Base-by-base conservation (phyloP, 192 early-diverging fungal species). In the Podila epicladia region DNA sequence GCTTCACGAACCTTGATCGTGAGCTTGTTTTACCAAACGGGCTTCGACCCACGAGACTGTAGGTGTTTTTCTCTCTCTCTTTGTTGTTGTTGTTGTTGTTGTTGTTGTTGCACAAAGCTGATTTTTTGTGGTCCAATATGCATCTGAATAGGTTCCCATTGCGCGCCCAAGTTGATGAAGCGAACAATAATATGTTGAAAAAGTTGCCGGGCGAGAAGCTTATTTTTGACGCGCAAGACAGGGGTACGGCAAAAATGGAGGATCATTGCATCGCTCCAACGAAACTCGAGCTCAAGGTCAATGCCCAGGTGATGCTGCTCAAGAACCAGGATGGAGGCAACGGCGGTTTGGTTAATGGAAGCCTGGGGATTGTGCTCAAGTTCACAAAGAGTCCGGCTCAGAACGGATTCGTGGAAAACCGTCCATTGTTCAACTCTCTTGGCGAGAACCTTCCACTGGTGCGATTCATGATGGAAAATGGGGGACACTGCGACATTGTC, bases 231-330 rank as follows among this genome's bases (percentile, higher is more conserved):
- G 87, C 90, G 1, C 32, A 53, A 29, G 93, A 94, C 66, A 55
- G 62, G 26, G 73, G 74, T 62, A 48, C 48, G 26, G 58, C 79
- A 62, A 76, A 71, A 73, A 68, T 73, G 73, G 67, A 89, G 0
- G 82, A 88, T 22, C 67, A 82, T 12, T 92, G 92, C 71, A 77
- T 90, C 26, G 92, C 94, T 0, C 94, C 90, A 0, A 72, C 79
- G 9, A 50, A 68, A 24, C 85, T 98, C 4, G 86, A 88, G 61
- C 84, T 98, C n/a, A 96, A 96, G 82, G 37, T 83, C 4, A 67
- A 86, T 41, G 91, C 95, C 5, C 97, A 97, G 72, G 97, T 98
- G 2, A 96, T 96, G 93, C 85, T 98, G 49, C 82, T 93, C 41
- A 93, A 92, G 61, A 94, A 94, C 67, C 75, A 79, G 35, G 48